Evolutionary conservation across 345 rosid genomes (phyloP), one percentile per base, ranked within the genome.

Genomic region (Sapria himalayana): DNA sequence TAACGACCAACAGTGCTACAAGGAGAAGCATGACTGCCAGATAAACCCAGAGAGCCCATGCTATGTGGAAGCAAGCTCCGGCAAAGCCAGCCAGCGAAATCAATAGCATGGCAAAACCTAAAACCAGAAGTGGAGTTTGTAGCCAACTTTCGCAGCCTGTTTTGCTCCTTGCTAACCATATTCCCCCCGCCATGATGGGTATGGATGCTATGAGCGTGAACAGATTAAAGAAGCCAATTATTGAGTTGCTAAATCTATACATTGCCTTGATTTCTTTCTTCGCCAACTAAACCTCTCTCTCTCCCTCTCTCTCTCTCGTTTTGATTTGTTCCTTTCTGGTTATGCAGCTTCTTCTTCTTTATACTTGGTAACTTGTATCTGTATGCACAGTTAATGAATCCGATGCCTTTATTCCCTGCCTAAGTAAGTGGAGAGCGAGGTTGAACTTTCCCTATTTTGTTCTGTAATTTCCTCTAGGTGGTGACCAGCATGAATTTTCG

Each of bases 1-100:
- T 39, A 9, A 50, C 77, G 71, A 77, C 63, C 4, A 89, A 56
- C 16, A 79, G 33, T 6, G 58, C 70, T 44, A 84, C 77, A n/a
- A 79, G 49, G 48, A 76, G 40, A 43, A 89, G 31, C 95, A 89
- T 79, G 48, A 79, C 77, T 39, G 77, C 72, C 37, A 89, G 50
- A 57, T 89, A 89, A 1, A 89, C 61, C 98, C 99, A 84, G 7
- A 89, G 94, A 15, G 73, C 76, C 77, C 81, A 89, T 18, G 69
- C 73, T 15, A 89, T 66, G 33, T 66, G 60, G 36, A 79, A 89
- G 22, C 99, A 89, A 14, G 93, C 86, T n/a, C 99, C 95, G 9
- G 84, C 60, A 49, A 84, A 71, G 18, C 99, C 99, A 14, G 75
- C 85, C 12, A 89, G 40, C 20, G 99, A 89, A 18, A 89, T 51